phyloP scores from a whole-genome alignment of 2,329 filamentous ascomycete genomes.

The Xenoacremonium recifei region DNA sequence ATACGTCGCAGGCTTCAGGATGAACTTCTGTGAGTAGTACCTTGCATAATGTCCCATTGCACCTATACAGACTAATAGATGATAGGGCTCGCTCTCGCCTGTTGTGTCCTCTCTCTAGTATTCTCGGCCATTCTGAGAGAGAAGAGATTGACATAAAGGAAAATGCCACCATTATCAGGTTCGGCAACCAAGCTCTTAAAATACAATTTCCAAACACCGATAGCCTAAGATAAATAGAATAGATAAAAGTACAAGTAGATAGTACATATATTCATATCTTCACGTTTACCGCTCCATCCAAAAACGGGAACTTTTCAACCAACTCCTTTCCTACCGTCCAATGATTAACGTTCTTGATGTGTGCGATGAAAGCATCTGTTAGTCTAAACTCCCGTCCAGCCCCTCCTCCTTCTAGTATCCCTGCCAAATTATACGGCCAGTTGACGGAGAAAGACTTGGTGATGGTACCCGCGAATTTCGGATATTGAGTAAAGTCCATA shows the following conservation, averaged over 20 bases:
- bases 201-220: no score
- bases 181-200: background rate
- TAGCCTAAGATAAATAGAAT: no score
- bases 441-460: background rate
- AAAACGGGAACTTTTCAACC: background rate
- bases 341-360: background rate
- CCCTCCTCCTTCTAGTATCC: background rate
- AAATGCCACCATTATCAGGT: background rate
- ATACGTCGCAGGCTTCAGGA: background rate
- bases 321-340: background rate
- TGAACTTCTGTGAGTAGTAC: background rate
- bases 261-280: no score
- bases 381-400: background rate
- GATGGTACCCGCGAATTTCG: background rate
- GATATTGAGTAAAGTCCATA: background rate
- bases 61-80: background rate
- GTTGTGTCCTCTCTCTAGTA: background rate
- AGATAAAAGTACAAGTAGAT: no score
- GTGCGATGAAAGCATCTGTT: background rate
- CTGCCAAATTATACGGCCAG: background rate
- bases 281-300: background rate
- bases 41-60: no score
- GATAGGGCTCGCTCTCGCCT: background rate
- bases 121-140: background rate
- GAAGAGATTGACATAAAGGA: background rate